Base-by-base conservation (phyloP, 768 basidiomycete species). In the Lentinula aciculospora region DNA sequence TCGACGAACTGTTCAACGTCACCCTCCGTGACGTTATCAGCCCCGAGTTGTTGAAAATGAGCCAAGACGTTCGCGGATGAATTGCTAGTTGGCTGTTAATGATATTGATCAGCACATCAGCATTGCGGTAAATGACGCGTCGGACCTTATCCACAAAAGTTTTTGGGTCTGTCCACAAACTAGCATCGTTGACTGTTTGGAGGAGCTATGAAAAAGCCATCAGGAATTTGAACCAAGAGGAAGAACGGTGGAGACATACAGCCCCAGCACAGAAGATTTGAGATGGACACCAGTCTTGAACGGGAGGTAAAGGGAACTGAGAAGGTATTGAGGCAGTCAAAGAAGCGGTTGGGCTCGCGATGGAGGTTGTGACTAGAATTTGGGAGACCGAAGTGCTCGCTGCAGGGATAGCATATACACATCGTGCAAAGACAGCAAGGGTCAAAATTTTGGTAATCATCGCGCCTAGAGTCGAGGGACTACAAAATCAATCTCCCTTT, bases 151-250 rank as follows among this genome's bases (percentile, higher is more conserved):
- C 94, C 7, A 89, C 89, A 68, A 96, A 86, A 0, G 91, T 94
- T 73, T 97, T 96, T 46, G 86, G 84, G 69, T 97, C 94, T 0
- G 78, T 68, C 66, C 80, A 97, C 27, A 89, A 72, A 40, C 78
- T 68, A 0, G 93, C 92, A 60, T 96, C 63, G 68, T 93, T 88
- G 60, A 95, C 85, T 1, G 90, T 88, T 81, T 96, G 93, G 25
- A 97, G 75, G 8, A 93, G 66, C 90, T 92, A 54, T 64, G n/a
- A n/a, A 25, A 48, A 56, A 55, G 57, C 60, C 56, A 31, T 64
- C 60, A 55, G 25, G 47, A 56, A 13, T 10, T 36, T 25, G 47
- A 21, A 56, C 59, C 42, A 2, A 57, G 36, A 17, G 53, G 58
- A 46, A 58, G 49, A 59, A 39, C 56, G 39, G 3, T 23, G 27